Conservation (phyloP, 345 rosid species). For the Orychophragmus violaceus region DNA sequence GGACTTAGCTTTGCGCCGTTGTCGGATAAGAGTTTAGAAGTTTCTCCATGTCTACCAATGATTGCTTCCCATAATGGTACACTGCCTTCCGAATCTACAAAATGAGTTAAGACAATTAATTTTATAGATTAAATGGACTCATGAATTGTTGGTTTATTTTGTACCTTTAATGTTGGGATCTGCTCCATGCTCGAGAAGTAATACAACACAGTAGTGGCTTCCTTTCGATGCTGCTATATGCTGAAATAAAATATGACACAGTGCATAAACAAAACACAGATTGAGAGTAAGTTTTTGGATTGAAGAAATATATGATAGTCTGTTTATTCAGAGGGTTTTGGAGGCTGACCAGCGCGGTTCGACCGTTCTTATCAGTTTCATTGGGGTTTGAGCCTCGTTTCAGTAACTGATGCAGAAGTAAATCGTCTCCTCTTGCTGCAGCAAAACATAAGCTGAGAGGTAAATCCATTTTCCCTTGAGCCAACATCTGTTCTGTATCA, state of each 20-base stretch:
- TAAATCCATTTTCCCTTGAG: conserved; percentile 71
- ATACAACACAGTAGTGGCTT: conserved; percentile 47
- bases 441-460: conserved; percentile 81
- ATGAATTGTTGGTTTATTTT: background rate
- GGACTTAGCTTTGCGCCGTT: conserved; percentile 53
- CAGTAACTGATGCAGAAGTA: conserved; percentile 66
- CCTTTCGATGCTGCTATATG: conserved; percentile 84
- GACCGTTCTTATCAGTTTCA: conserved; percentile 50
- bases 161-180: conserved; percentile 73
- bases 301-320: background rate
- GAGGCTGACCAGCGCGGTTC: conserved; percentile 60
- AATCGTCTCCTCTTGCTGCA: conserved; percentile 76
- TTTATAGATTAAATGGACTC: background rate
- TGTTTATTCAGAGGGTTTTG: background rate
- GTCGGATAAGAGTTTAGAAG: conserved; percentile 46
- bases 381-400: conserved; percentile 64
- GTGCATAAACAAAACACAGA: background rate
- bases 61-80: conserved; percentile 88
- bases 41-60: conserved; percentile 46
- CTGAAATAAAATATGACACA: conserved; percentile 42
- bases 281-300: background rate
- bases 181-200: conserved; percentile 73
- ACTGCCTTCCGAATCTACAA: conserved; percentile 67
- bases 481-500: conserved; percentile 69
- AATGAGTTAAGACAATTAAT: background rate